Percentiles rank a stretch among this genome's conserved stretches.
phyloP scores from a whole-genome alignment of 2,329 filamentous ascomycete species.

The Plenodomus biglobosus region DNA sequence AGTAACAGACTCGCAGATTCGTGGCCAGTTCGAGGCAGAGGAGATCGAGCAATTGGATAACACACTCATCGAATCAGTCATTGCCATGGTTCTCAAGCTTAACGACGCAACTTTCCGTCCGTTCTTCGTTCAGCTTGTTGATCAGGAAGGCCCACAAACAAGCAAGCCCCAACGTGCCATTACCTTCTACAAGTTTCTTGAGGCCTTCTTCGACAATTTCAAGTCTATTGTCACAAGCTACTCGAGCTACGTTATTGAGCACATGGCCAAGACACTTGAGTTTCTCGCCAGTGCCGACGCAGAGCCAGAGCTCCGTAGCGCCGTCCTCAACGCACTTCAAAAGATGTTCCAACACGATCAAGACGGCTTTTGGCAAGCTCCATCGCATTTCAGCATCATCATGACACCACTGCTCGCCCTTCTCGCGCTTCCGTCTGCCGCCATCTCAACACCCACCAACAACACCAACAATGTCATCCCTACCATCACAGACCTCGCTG shows the following conservation, averaged over 20 bases:
- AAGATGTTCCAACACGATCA: conserved; percentile 86
- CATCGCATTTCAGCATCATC: conserved; percentile 78
- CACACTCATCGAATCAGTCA: conserved; percentile 66
- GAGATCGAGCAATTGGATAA: conserved; percentile 64
- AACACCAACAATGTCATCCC: conserved; percentile 64
- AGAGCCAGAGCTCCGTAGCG: conserved; percentile 64
- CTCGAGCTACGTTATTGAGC: conserved; percentile 79
- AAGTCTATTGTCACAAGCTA: conserved; percentile 96
- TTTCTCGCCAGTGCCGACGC: conserved; percentile 44
- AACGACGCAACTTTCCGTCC: conserved; percentile 93
- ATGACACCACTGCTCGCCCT: conserved; percentile 70
- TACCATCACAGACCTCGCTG: conserved; percentile 77
- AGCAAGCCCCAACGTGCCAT: conserved; percentile 58
- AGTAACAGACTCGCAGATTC: conserved; percentile 34
- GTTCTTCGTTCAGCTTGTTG: conserved; percentile 81
- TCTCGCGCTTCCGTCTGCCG: conserved; percentile 32
- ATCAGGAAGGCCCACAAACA: conserved; percentile 60
- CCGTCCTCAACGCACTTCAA: conserved; percentile 69
- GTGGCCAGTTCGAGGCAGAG: conserved; percentile 50
- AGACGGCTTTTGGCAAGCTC: conserved; percentile 94
- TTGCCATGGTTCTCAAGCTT: conserved; percentile 94
- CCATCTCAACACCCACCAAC: conserved; percentile 10
- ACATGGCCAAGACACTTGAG: conserved; percentile 65
- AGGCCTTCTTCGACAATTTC: conserved; percentile 77
- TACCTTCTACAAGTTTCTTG: conserved; percentile 79